A percentile compares a stretch with the other conserved stretches of the same genome.
Conservation (phyloP, 306 rosid genomes). For the Senna tora region DNA sequence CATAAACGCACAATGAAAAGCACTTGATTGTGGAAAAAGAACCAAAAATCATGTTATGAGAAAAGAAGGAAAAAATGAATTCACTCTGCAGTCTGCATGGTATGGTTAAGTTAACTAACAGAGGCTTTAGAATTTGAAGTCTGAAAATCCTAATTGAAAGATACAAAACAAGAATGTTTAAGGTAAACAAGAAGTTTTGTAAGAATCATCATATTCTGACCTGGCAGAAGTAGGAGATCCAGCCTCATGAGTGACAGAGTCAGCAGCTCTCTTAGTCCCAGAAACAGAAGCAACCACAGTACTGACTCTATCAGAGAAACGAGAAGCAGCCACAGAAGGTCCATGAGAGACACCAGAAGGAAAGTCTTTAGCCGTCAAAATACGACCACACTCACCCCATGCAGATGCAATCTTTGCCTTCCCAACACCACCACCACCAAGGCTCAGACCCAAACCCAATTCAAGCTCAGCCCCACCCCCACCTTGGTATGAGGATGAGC, state of each 20-base stretch:
- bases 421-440: constrained; percentile 42
- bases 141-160: neutral
- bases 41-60: neutral
- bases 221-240: constrained; percentile 63
- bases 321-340: constrained; percentile 41
- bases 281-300: constrained; percentile 39
- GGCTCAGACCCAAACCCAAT: constrained; percentile 55
- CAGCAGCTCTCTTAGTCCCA: constrained; percentile 74
- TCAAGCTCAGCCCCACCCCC: constrained; percentile 66
- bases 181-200: neutral
- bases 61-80: neutral
- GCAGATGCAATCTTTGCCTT: constrained; percentile 43
- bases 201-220: constrained; percentile 43
- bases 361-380: constrained; percentile 69
- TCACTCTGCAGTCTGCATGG: no score
- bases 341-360: constrained; percentile 55
- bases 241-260: constrained; percentile 55
- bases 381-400: constrained; percentile 64
- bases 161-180: neutral
- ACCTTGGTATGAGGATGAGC: constrained; percentile 43
- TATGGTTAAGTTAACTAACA: neutral
- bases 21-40: neutral
- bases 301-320: constrained; percentile 47
- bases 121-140: neutral
- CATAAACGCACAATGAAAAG: neutral